Evolutionary conservation across 768 basidiomycete genomes (phyloP).

Genomic region (Suillus fuscotomentosus): DNA sequence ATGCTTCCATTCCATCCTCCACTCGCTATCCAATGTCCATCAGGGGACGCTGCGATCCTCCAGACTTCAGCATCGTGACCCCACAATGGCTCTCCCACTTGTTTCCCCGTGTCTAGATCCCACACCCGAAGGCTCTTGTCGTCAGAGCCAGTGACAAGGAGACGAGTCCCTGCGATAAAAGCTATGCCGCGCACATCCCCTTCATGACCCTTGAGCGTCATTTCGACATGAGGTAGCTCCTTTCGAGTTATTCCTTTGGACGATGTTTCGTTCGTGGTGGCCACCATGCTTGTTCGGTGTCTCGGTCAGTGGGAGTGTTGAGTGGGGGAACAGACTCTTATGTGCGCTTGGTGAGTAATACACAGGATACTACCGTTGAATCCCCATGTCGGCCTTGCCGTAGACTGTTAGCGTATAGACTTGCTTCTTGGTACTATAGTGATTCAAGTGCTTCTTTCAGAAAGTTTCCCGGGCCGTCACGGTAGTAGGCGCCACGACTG

Average conservation of each 20-base stretch:
- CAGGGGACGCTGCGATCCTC: not conserved
- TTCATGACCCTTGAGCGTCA: not conserved
- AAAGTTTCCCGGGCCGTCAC: too few relatives aligned
- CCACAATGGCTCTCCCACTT: not conserved
- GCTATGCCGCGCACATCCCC: fast-evolving
- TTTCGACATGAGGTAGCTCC: not conserved
- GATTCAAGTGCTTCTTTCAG: not conserved
- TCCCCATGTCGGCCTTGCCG: not conserved
- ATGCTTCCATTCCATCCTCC: not conserved
- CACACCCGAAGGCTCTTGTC: not conserved
- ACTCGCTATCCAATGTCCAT: not conserved
- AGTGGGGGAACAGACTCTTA: not conserved
- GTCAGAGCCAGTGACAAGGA: not conserved
- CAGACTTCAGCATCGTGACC: not conserved
- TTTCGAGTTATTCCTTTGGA: not conserved
- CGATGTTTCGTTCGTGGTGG: not conserved
- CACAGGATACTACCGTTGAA: not conserved
- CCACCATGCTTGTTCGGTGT: not conserved
- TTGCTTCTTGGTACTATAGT: too few relatives aligned
- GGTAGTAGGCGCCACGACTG: not conserved
- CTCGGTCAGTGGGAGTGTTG: not conserved
- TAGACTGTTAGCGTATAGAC: not conserved
- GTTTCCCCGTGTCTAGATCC: not conserved
- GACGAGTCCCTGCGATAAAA: not conserved
- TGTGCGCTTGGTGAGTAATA: not conserved